Percentiles rank a stretch among this genome's conserved stretches.
Conservation (phyloP, 345 rosid genomes). For the Eucalyptus sp. region DNA sequence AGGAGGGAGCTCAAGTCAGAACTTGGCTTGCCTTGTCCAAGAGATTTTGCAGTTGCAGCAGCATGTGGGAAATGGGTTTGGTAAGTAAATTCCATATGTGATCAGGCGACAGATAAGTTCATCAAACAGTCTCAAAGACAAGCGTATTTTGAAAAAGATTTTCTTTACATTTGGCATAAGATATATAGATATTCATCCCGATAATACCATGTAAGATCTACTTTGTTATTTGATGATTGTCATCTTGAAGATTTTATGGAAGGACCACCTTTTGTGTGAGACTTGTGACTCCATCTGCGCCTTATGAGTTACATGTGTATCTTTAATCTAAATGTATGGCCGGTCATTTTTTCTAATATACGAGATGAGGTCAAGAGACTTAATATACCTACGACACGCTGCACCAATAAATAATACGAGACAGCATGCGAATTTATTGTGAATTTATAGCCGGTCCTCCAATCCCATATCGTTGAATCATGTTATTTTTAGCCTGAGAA, state of each 20-base stretch:
- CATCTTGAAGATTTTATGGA: not conserved
- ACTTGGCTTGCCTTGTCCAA: not conserved
- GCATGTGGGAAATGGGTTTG: not conserved
- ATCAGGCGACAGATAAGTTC: not conserved
- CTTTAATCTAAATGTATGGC: not conserved
- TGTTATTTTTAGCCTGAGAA: not conserved
- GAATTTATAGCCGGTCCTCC: not conserved
- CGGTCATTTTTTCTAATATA: not conserved
- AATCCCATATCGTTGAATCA: not conserved
- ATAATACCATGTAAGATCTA: not conserved
- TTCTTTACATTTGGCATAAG: not conserved
- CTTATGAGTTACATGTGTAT: not conserved
- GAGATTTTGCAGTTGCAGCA: not conserved
- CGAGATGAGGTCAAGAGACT: not conserved
- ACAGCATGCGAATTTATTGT: not conserved
- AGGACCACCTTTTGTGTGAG: not conserved
- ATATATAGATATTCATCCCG: not conserved
- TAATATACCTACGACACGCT: not conserved
- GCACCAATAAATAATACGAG: not conserved
- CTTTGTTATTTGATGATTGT: not conserved
- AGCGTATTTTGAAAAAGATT: not conserved
- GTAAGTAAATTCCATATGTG: not conserved
- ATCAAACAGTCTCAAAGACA: not conserved
- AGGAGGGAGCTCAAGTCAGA: constrained; percentile 11
- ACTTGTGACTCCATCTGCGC: not conserved